phyloP scores from a whole-genome alignment of 768 basidiomycete genomes.

The Hygrocybe punicea region DNA sequence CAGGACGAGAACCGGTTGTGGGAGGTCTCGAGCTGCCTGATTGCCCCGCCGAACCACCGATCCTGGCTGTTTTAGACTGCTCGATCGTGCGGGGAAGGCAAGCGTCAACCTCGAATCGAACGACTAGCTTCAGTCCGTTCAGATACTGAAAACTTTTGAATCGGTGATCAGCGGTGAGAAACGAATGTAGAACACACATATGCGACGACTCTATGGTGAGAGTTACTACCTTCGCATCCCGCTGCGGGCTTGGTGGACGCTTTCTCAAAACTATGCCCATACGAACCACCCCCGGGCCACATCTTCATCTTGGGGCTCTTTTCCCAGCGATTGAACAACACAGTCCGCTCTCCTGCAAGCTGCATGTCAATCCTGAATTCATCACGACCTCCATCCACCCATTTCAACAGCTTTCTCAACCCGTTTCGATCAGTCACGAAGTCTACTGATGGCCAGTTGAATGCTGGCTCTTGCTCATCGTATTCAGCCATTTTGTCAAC shows the following conservation, averaged over 20 bases:
- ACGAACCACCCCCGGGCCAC: constrained; percentile 46
- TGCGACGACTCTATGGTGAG: constrained; percentile 59
- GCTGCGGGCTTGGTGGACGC: constrained; percentile 45
- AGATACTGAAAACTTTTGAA: constrained; percentile 43
- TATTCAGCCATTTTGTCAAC: constrained; percentile 42
- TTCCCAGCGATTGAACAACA: constrained; percentile 39
- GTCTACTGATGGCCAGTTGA: constrained; percentile 37
- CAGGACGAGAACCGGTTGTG: too few species aligned
- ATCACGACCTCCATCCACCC: too few species aligned
- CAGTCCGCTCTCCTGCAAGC: constrained; percentile 53
- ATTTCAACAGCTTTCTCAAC: too few species aligned
- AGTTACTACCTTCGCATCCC: constrained; percentile 49
- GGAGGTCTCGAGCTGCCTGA: too few species aligned
- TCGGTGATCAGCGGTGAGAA: background rate
- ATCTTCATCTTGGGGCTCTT: constrained; percentile 36
- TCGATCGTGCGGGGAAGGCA: constrained; percentile 6
- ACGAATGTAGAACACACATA: constrained; percentile 46
- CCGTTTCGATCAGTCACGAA: constrained; percentile 24
- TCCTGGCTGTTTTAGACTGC: too few species aligned
- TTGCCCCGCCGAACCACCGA: too few species aligned
- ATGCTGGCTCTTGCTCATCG: constrained; percentile 24
- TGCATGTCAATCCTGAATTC: constrained; percentile 72
- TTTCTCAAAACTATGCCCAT: constrained; percentile 60
- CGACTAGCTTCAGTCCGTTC: constrained; percentile 54
- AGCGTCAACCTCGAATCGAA: constrained; percentile 58